These are phyloP conservation scores for Naganishia sp. DNA, from an alignment of 1,284 basidiomycete species.

Conservation along the genomic window DNA sequence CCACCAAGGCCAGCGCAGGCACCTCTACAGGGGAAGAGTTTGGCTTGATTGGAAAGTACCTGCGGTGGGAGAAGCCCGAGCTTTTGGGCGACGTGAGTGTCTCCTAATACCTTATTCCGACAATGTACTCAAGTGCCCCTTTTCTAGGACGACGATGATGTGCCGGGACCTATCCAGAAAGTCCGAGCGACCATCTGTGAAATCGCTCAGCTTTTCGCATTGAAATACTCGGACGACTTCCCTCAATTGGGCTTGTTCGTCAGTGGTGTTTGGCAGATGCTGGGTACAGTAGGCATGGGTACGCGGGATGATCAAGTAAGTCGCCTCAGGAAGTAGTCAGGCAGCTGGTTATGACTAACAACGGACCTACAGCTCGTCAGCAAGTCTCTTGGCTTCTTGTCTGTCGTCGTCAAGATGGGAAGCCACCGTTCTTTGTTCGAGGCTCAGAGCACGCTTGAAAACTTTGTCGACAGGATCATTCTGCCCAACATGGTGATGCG, in stretches of 20 bases:
- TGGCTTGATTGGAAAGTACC: constrained; percentile 75
- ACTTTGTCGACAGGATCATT: constrained; percentile 85
- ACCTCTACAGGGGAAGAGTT: constrained; percentile 43
- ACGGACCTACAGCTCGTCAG: constrained; percentile 70
- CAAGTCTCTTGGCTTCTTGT: constrained; percentile 89
- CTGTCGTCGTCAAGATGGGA: constrained; percentile 84
- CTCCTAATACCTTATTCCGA: constrained; percentile 28
- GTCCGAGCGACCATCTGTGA: constrained; percentile 89
- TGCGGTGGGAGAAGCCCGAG: constrained; percentile 73
- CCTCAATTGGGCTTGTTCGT: constrained; percentile 79
- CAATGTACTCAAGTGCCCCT: neutral
- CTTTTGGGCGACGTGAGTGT: constrained; percentile 69
- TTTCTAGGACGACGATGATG: constrained; percentile 75
- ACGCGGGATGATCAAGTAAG: constrained; percentile 73
- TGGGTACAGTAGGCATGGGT: constrained; percentile 66
- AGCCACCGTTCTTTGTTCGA: constrained; percentile 68
- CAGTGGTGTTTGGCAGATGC: constrained; percentile 87
- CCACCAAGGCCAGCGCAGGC: constrained; percentile 32
- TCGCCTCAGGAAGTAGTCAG: constrained; percentile 26
- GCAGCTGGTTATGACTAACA: constrained; percentile 10
- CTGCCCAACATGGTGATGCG: constrained; percentile 87
- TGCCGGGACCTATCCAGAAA: constrained; percentile 77
- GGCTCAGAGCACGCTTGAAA: constrained; percentile 70
- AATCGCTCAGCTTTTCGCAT: constrained; percentile 88
- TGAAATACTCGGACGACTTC: constrained; percentile 87